Base-by-base conservation (phyloP, 495 filamentous ascomycete species). In the Penicillium canescens region DNA sequence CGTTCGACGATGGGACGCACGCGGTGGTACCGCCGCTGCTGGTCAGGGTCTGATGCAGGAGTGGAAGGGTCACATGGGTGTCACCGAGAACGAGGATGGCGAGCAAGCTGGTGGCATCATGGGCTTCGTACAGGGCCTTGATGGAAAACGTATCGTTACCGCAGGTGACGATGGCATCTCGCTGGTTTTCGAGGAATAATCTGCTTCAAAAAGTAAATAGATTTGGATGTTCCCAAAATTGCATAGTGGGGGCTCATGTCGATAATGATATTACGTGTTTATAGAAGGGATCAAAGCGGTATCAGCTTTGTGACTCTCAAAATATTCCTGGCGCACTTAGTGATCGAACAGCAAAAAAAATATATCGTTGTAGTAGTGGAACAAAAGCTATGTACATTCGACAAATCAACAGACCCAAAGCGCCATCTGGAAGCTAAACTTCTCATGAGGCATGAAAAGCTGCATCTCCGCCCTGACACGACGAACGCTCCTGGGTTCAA, bases 91-190 rank as follows among this genome's bases (percentile, higher is more conserved):
- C 4, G 65, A 70, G 4, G 72, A 75, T n/a, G 75, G 72, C 13
- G 75, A 77, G 55, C 75, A 77, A 42, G 68, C 73, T n/a, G 91
- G 91, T 31, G 92, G 92, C 46, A 88, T 97, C 31, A 73, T 97
- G 68, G 92, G 86, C 0, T 97, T 96, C 67, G 89, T 94, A 44
- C 88, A 96, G 72, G 85, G 82, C 33, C 83, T 84, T 2, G 85
- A 87, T 51, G 70, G 75, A 21, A 73, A 75, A 62, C 78, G 84
- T 55, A 77, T 96, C 23, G 83, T 93, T 11, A 97, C 92, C 14
- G 92, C 90, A 3, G 92, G 92, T 23, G 92, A 97, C 76, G 92
- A 97, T 71, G 84, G 83, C 11, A 74, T 92, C 42, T 72, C 80
- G 34, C 68, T 91, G 61, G 81, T 91, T 6, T 91, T 91, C 63